Conservation (phyloP, 495 filamentous ascomycete genomes). For the Talaromyces thailandensis region DNA sequence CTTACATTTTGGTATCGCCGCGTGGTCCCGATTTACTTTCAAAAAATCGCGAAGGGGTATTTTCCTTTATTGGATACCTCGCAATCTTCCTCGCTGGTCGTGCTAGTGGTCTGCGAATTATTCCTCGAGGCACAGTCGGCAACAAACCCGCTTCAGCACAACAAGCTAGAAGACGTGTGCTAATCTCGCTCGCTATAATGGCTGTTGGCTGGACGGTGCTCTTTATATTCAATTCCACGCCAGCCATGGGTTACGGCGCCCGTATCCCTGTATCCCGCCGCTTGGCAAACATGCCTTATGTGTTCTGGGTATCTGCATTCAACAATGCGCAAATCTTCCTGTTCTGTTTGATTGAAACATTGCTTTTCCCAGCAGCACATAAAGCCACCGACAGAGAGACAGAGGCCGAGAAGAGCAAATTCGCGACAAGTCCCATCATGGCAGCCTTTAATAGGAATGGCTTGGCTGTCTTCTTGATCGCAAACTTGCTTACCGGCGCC, state of each 20-base stretch:
- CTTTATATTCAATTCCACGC: conserved; percentile 58
- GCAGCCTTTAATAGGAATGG: conserved; percentile 84
- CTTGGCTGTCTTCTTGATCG: conserved; percentile 73
- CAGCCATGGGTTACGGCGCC: conserved; percentile 54
- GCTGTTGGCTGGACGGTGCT: conserved; percentile 55
- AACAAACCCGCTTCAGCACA: conserved; percentile 14
- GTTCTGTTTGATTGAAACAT: conserved; percentile 66
- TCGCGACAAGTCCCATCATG: conserved; percentile 71
- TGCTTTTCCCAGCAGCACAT: conserved; percentile 67
- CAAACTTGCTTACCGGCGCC: conserved; percentile 80
- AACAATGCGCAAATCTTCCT: conserved; percentile 71
- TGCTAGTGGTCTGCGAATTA: conserved; percentile 65
- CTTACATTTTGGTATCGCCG: conserved; percentile 76
- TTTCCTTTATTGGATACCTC: conserved; percentile 87
- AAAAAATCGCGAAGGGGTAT: conserved; percentile 88
- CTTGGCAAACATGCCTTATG: conserved; percentile 87
- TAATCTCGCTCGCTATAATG: conserved; percentile 52
- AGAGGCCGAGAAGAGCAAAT: conserved; percentile 49
- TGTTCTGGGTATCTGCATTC: conserved; percentile 84
- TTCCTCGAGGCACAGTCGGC: conserved; percentile 48
- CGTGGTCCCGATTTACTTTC: conserved; percentile 64
- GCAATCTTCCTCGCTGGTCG: conserved; percentile 92
- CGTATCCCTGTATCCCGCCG: conserved; percentile 70
- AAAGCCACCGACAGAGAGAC: conserved; percentile 34
- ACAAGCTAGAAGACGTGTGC: conserved; percentile 40